Conservation (phyloP, 768 basidiomycete species). For the Suillus decipiens region DNA sequence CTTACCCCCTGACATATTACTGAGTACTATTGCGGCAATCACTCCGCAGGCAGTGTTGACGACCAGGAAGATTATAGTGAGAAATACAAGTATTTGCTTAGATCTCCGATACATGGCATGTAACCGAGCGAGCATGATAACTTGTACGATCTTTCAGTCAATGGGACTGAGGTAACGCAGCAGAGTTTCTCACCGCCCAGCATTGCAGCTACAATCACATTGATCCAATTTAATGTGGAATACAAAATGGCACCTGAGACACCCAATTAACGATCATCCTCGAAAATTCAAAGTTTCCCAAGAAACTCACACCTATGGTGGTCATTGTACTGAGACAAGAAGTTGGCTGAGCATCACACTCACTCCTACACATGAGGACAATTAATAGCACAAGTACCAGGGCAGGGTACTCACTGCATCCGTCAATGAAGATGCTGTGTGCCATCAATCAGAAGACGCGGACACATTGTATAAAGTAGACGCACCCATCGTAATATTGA, state of each 20-base stretch:
- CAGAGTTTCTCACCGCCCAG: background rate
- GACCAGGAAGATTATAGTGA: background rate
- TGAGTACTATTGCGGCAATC: background rate
- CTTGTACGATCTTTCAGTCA: background rate
- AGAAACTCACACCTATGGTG: background rate
- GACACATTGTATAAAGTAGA: background rate
- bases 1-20: background rate
- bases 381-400: background rate
- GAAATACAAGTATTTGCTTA: background rate
- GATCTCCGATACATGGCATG: background rate
- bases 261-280: background rate
- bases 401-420: background rate
- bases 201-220: background rate
- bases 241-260: background rate
- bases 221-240: background rate
- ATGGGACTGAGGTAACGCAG: background rate
- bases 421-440: background rate
- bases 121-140: background rate
- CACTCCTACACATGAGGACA: background rate
- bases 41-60: background rate
- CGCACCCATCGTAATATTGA: background rate
- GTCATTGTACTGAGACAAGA: background rate
- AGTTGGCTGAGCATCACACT: background rate
- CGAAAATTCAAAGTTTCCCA: background rate
- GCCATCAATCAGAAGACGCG: background rate